Base-by-base conservation (phyloP, 306 rosid genomes). In the Sophora flavescens region DNA sequence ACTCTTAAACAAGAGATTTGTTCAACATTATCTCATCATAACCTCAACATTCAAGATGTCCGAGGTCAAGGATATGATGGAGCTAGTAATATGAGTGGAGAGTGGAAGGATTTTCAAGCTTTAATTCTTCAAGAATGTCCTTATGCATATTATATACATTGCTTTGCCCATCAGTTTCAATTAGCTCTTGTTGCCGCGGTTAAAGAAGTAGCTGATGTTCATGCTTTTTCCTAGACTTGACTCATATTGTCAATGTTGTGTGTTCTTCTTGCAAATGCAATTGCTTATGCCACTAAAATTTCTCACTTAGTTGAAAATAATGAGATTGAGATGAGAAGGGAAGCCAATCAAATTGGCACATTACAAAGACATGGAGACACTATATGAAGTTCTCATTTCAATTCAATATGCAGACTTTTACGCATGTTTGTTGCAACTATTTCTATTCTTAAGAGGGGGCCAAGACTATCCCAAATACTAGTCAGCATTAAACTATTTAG, bases 121-220 rank as follows among this genome's bases (percentile, higher is more conserved):
- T 22, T 22, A 22, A 22, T 22, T 22, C 22, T 22, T 22, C 22
- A 22, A 22, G 22, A 22, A 22, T 22, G 22, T 22, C 22, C 60
- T 53, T 56, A 18, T 56, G 62, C 62, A 8, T 56, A 56, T 56
- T 56, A 56, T 56, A 33, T 56, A 8, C 35, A 6, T 56, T 56
- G 35, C 13, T 22, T 22, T 22, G 22, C 22, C 22, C 22, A 22
- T 22, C 22, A 22, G 22, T 22, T 56, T 8, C 26, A 12, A 8
- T 22, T 22, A 22, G 22, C 22, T 22, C 22, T 22, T 22, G 22
- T 22, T 56, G 35, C 5, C 17, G 60, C 1, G 17, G 3, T 13
- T 54, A 54, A 17, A 54, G 60, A 54, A 54, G 30, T 2, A 54
- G 30, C 1, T 18, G 60, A 54, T 54, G 3, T 54, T 54, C 33